Evolutionary conservation across 2,329 filamentous ascomycete species (phyloP), one percentile per base, ranked within the genome.

Genomic region (Rhinocladiella mackenziei): DNA sequence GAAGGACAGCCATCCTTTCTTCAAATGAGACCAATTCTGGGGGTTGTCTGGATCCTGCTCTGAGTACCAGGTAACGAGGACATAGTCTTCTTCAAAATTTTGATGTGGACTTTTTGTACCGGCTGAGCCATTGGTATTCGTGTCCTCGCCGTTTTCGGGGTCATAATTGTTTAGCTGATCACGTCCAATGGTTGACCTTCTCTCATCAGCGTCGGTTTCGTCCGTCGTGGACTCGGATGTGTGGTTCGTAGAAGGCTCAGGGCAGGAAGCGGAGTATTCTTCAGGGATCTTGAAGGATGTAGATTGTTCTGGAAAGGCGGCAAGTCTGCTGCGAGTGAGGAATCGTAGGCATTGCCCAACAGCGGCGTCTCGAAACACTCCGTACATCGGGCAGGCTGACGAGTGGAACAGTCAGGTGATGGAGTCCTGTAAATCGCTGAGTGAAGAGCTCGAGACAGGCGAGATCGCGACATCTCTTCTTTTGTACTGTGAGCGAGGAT

Each of bases 11-110:
- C 56, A 43, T 7, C 50, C 45, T 4, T 59, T 61, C 41, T 59
- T 59, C 10, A 22, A 15, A 30, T 53, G 49, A 1, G 56, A 55
- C 61, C 61, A 64, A 37, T 62, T 62, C 31, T 58, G 56, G 10
- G 76, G 76, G 55, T 79, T 76, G 3, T 66, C 73, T 3, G 64
- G 58, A 50, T 80, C 76, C 46, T 78, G 74, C 10, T 70, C 73
- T 26, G 65, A 71, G 46, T 62, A 64, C 62, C 61, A 64, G 28
- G 62, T 60, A 13, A 63, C 58, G 1, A 64, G 50, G 32, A 61
- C 57, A 10, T 53, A 38, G 15, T 61, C 62, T 14, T 61, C 62
- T 26, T 66, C 63, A 30, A 13, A 14, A 13, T 17, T 15, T 3
- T 6, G 4, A 15, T 15, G 5, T 17, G 10, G 15, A 4, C 6